Base-by-base conservation (phyloP, 2,329 filamentous ascomycete species). In the Lasiodiplodia sp. region DNA sequence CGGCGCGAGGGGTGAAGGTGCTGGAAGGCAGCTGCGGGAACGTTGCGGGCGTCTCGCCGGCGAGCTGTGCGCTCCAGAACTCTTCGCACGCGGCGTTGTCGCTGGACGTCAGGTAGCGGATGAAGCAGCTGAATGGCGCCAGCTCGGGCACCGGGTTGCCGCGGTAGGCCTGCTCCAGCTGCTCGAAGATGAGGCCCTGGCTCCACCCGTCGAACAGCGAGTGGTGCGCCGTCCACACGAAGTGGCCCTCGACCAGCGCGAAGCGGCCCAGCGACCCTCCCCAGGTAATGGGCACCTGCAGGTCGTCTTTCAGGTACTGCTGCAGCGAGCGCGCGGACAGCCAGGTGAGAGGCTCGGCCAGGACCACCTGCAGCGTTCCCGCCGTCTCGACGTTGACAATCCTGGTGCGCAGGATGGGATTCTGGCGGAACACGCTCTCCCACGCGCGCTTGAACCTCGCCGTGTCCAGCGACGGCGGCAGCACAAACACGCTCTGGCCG, bases 351-450 rank as follows among this genome's bases (percentile, higher is more conserved):
- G 63, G 65, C 28, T 75, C 73, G 25, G 72, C 72, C 23, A 78
- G 55, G 1, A 78, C 77, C 31, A 77, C 74, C 57, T 79, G 77
- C 5, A 79, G 23, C 62, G 21, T 76, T 76, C 64, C 70, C 70
- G 25, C 74, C 68, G 28, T 77, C 75, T n/a, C 73, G 74, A 55
- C 74, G 74, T 78, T 73, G 53, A 79, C 72, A 40, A 79, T 73
- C 7, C 84, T 79, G 34, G 85, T 86, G 21, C 85, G 79, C 8
- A 87, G 75, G 47, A 85, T 84, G 28, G 82, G 79, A 53, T 83
- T 77, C 31, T 80, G 75, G 3, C 78, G 72, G 21, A 83, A 79
- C n/a, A 82, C 79, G 8, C 74, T 74, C 62, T 84, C 78, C 83
- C 84, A 87, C 1, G 84, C 80, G 16, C 76, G 69, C 69, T 82